Percentiles rank a stretch among this genome's conserved stretches.
Evolutionary conservation across 208 protist genomes (phyloP).

Genomic region (Trypanosomatidae sp.): DNA sequence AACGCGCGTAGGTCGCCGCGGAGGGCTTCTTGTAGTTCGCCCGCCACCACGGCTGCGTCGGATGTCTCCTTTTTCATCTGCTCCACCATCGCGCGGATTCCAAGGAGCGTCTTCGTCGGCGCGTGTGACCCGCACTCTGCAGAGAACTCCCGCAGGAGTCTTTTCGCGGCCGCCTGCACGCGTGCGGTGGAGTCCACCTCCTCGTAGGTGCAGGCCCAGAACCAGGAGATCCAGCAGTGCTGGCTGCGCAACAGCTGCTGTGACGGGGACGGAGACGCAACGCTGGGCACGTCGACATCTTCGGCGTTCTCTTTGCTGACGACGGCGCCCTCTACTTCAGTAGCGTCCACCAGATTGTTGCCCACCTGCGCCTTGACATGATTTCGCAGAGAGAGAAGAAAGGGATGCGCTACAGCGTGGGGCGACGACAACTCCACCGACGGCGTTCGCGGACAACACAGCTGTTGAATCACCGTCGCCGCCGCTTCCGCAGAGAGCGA

Average conservation of each 20-base stretch:
- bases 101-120: conserved; percentile 97
- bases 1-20: conserved; percentile 8
- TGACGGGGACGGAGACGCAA: not conserved
- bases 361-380: not conserved
- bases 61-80: conserved; percentile 37
- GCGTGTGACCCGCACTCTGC: conserved; percentile 43
- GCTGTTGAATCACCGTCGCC: conserved; percentile 1
- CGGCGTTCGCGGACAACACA: not conserved
- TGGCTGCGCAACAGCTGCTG: conserved; percentile 2
- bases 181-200: conserved; percentile 97
- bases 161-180: conserved; percentile 96
- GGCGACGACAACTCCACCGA: not conserved
- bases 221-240: conserved; percentile 75
- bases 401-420: not conserved
- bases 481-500: conserved; percentile 5
- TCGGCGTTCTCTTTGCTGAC: not conserved
- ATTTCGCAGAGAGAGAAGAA: conserved; percentile 4
- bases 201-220: conserved; percentile 78
- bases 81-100: conserved; percentile 97
- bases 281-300: not conserved
- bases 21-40: not conserved
- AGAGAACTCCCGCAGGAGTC: conserved; percentile 96
- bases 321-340: not conserved
- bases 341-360: not conserved
- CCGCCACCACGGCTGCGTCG: not conserved